Base-by-base conservation (phyloP, 2,329 filamentous ascomycete species). In the Calonectria leucothoes region DNA sequence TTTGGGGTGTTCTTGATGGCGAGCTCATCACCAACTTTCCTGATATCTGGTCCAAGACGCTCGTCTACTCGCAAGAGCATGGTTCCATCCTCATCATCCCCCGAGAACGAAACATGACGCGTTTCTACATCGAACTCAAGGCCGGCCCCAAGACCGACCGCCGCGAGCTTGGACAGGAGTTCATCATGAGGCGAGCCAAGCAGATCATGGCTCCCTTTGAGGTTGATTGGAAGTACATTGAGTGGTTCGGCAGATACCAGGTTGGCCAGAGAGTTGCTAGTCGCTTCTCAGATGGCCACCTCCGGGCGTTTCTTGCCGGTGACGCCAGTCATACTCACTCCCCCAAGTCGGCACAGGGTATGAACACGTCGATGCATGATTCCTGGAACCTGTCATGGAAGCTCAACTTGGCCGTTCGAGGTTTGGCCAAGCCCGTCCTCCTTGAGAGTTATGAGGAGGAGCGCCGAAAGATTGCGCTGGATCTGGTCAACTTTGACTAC, bases 71-170 rank as follows among this genome's bases (percentile, higher is more conserved):
- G 3, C 90, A 94, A 74, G 87, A 90, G 72, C 87, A 91, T 55
- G 93, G 93, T 3, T 93, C 93, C 0, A 91, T 94, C 57, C 87
- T 95, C n/a, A 93, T 94, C 82, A 93, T 94, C 67, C 93, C 93
- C 6, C 90, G 93, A 48, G 93, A 95, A 82, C 88, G 92, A 51
- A 93, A 93, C 79, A 91, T 94, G 89, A 94, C 93, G 0, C 89
- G 93, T 57, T 86, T 91, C 78, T 91, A 91, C 78, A 89, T 91
- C 71, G 89, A 91, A 82, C 86, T 91, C 69, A 90, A 90, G 82
- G 84, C 87, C 17, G 82, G 80, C 67, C 78, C 78, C 33, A 87
- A 86, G 78, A 81, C 84, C 37, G 84, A 88, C 72, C 81, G 83
- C 69, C 78, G 84, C 20, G 80, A 80, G 55, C 75, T 89, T 45